These are phyloP conservation scores for Ilyonectria robusta DNA, from an alignment of 2,329 filamentous ascomycete genomes.

Conservation along the genomic window DNA sequence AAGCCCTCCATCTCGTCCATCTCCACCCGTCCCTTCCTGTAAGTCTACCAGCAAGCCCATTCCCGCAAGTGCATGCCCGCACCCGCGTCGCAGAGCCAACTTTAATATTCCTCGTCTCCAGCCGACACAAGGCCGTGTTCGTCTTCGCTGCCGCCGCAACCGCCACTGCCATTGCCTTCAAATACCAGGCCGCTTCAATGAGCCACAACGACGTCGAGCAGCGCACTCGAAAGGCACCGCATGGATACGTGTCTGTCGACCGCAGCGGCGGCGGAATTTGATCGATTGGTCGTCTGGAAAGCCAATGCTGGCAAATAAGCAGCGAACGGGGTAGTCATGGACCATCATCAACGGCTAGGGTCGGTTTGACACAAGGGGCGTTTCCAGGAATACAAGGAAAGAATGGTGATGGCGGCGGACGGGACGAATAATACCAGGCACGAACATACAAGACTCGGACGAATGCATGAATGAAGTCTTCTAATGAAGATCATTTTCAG, in stretches of 20 bases:
- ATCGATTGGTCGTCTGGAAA: neutral
- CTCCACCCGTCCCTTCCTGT: slow-evolving; percentile 42
- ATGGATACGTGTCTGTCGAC: slow-evolving; percentile 66
- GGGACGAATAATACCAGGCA: slow-evolving; percentile 9
- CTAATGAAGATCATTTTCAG: neutral
- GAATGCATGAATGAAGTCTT: neutral
- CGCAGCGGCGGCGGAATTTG: slow-evolving; percentile 64
- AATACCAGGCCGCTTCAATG: slow-evolving; percentile 55
- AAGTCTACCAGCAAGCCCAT: slow-evolving; percentile 8
- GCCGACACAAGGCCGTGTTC: slow-evolving; percentile 57
- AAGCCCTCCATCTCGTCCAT: slow-evolving; percentile 32
- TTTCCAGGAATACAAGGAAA: neutral
- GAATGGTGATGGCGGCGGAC: neutral
- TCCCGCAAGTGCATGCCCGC: neutral
- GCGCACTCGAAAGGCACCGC: slow-evolving; percentile 53
- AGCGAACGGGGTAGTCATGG: neutral
- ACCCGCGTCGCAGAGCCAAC: neutral
- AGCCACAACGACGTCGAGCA: slow-evolving; percentile 61
- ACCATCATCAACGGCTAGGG: neutral
- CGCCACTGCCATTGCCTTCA: slow-evolving; percentile 47
- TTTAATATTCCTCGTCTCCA: slow-evolving; percentile 32
- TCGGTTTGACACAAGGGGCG: neutral
- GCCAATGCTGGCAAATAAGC: neutral
- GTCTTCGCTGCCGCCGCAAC: slow-evolving; percentile 51
- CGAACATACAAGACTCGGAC: neutral